phyloP scores from a whole-genome alignment of 352 stramenopile species.

The Globisporangium lucens region DNA sequence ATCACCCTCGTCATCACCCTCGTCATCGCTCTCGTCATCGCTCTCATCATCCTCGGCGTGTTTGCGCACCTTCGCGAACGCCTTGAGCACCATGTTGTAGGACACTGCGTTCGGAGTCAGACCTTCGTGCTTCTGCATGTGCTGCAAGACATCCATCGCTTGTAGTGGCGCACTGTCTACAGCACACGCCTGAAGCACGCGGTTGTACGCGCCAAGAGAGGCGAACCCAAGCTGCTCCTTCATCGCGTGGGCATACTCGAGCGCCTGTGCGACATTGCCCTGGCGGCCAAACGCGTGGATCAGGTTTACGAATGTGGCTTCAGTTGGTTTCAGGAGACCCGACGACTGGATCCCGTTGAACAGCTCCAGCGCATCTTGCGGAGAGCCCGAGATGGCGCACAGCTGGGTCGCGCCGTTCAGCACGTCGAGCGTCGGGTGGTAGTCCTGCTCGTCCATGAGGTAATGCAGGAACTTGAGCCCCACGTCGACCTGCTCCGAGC shows the following conservation, averaged over 20 bases:
- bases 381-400: slow-evolving; percentile 42
- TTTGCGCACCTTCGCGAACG: slow-evolving; percentile 33
- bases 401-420: slow-evolving; percentile 53
- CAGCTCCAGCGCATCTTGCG: slow-evolving; percentile 43
- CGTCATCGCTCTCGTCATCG: slow-evolving; percentile 19
- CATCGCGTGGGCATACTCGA: slow-evolving; percentile 39
- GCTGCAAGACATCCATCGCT: slow-evolving; percentile 39
- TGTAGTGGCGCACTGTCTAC: slow-evolving; percentile 30
- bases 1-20: slow-evolving; percentile 14
- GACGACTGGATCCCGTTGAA: slow-evolving; percentile 51
- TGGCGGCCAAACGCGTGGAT: slow-evolving; percentile 50
- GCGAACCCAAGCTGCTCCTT: slow-evolving; percentile 37
- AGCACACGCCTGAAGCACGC: slow-evolving; percentile 53
- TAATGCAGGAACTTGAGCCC: slow-evolving; percentile 64
- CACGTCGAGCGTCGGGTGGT: slow-evolving; percentile 40
- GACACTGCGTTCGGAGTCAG: slow-evolving; percentile 37
- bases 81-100: slow-evolving; percentile 58
- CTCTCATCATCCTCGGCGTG: slow-evolving; percentile 19
- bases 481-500: slow-evolving; percentile 38
- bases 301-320: slow-evolving; percentile 42
- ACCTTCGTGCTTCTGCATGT: slow-evolving; percentile 30
- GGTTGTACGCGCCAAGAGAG: slow-evolving; percentile 48
- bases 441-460: slow-evolving; percentile 39
- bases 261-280: slow-evolving; percentile 44
- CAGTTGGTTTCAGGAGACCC: slow-evolving; percentile 26